Evolutionary conservation across 805 yeast species (phyloP), one percentile per base, ranked within the genome.

Genomic region (Wickerhamomyces chambardii): DNA sequence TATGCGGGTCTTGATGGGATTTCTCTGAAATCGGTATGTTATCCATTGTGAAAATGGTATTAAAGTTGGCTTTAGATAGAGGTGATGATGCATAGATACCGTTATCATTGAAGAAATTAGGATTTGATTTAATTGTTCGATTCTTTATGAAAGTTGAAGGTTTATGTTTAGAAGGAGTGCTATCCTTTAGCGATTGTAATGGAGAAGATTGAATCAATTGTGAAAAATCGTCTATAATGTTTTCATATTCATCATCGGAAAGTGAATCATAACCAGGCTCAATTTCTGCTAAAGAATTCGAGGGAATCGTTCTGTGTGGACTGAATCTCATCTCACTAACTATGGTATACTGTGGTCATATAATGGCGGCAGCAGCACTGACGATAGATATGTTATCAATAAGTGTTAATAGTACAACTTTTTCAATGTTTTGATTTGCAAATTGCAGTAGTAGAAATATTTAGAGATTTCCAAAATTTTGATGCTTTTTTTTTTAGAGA

Each of bases 281-380:
- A 22, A 30, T 31, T 17, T 31, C 32, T 3, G 31, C 16, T 4
- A 11, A 16, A 4, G 41, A 16, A n/a, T 29, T 34, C 10, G 28
- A 28, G 4, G 36, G 28, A 9, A 36, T 15, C 19, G 34, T 33
- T 27, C 39, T 19, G 11, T 44, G 44, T 4, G 47, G 47, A 18
- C 46, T 42, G 42, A 42, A 42, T 8, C 41, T 33, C 47, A 44
- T 44, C n/a, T n/a, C n/a, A n/a, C n/a, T n/a, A n/a, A n/a, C n/a
- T n/a, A n/a, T n/a, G n/a, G n/a, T n/a, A n/a, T n/a, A n/a, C n/a
- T n/a, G n/a, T n/a, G n/a, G n/a, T n/a, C n/a, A n/a, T n/a, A n/a
- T n/a, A n/a, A n/a, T n/a, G n/a, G n/a, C n/a, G n/a, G n/a, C n/a
- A n/a, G n/a, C n/a, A n/a, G n/a, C n/a, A n/a, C n/a, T n/a, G n/a